These are phyloP conservation scores for Zymoseptoria pseudotritici DNA, from an alignment of 2,329 filamentous ascomycete species.

Conservation along the genomic window DNA sequence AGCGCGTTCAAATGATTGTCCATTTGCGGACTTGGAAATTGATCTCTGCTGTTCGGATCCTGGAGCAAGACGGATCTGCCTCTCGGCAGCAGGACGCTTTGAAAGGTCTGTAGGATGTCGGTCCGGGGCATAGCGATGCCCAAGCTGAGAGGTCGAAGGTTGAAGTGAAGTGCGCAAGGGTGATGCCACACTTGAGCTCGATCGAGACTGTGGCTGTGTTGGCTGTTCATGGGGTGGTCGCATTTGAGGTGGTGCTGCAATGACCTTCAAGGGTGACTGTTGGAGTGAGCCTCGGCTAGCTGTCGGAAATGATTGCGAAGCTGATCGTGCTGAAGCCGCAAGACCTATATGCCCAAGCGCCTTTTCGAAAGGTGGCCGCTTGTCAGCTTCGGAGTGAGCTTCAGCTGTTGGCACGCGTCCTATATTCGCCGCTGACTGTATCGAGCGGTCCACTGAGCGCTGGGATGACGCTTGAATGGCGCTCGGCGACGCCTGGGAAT, in stretches of 20 bases:
- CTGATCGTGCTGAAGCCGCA: not conserved
- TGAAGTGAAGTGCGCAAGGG: not conserved
- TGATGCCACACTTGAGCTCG: not conserved
- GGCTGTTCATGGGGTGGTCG: not conserved
- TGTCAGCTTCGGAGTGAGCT: not conserved
- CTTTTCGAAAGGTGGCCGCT: not conserved
- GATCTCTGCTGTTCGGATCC: not conserved
- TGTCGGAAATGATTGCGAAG: not conserved
- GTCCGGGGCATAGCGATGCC: not conserved
- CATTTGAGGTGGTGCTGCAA: not conserved
- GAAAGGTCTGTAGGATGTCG: not conserved
- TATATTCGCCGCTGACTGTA: not conserved
- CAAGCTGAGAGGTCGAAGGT: not conserved
- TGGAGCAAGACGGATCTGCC: not conserved
- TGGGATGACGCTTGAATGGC: not conserved
- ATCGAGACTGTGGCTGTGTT: not conserved
- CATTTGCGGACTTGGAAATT: not conserved
- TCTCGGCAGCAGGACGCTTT: not conserved
- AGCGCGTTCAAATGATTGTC: not conserved
- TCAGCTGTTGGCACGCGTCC: not conserved
- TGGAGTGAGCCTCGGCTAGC: not conserved
- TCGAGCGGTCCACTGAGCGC: not conserved
- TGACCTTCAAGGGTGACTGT: not conserved
- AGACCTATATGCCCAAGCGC: not conserved
- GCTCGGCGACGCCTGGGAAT: not conserved